Base-by-base conservation (phyloP, 169 alveolate genomes). In the Plasmodium inui region DNA sequence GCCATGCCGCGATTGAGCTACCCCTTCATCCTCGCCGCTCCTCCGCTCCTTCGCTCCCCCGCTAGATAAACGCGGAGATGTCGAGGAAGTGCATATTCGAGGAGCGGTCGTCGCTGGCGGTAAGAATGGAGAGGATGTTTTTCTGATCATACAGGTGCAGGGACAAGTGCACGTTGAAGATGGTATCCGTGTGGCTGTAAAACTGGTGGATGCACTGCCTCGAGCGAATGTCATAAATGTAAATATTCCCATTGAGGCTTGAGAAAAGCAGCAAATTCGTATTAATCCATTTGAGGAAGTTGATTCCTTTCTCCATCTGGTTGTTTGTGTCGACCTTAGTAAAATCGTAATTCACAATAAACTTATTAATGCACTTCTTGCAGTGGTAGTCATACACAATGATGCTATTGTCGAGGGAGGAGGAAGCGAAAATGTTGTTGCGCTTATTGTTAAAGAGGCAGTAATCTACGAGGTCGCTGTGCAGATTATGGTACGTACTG, bases 91-190 rank as follows among this genome's bases (percentile, higher is more conserved):
- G 94, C 74, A 89, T 34, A 37, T 57, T 89, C 5, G 94, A 89
- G 26, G 94, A 79, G 12, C 76, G 71, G 22, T 89, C 94, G 46
- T 89, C 94, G 32, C 94, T 89, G 14, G 94, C 94, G 6, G 94
- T 89, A 22, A 89, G 44, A 14, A 89, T 79, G 7, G 86, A 89
- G 34, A 89, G 72, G 9, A 89, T 57, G 22, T 89, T 78, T 28
- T 89, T 89, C 7, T 89, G 32, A 14, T 89, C 78, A 44, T 89
- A 89, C 53, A 89, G 34, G 67, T 89, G 94, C 0, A 89, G 83
- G 5, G 94, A 89, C 32, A 79, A n/a, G 50, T 89, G 41, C 12
- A 89, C 73, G 71, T 89, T 89, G 82, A 89, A 89, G 3, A 89
- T 89, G 14, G 94, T 89, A 22, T 89, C 89, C 3, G 90, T 78